phyloP scores from a whole-genome alignment of 257 asterid genomes.

The Euphrasia confusa region DNA sequence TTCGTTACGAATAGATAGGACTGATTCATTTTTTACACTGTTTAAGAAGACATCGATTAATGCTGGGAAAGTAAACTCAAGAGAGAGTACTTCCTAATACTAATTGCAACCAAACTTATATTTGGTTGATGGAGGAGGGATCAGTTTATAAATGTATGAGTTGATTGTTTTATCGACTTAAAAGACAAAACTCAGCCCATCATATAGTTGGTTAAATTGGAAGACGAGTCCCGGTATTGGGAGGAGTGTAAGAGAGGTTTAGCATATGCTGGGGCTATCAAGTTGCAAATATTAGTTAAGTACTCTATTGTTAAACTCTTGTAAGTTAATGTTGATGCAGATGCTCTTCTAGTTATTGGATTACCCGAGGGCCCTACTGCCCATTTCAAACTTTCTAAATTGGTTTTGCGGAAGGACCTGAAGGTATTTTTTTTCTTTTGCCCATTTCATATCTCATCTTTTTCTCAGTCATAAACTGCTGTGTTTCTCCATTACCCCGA shows the following conservation, averaged over 20 bases:
- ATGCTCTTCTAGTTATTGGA: constrained; percentile 69
- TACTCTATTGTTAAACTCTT: constrained; percentile 19
- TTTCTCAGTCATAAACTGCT: too few species aligned
- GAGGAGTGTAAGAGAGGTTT: background rate
- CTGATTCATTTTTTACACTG: background rate
- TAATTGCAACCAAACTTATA: too few species aligned
- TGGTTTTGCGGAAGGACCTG: constrained; percentile 61
- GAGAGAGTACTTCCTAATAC: too few species aligned
- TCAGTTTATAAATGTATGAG: background rate
- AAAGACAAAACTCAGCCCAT: background rate
- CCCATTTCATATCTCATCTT: constrained; percentile 26
- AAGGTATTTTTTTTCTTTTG: constrained; percentile 50
- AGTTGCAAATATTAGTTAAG: background rate
- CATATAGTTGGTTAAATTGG: background rate
- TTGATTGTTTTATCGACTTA: background rate
- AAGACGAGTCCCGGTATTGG: background rate
- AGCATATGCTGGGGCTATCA: background rate
- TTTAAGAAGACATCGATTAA: background rate
- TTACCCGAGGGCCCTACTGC: too few species aligned
- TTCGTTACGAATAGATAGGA: too few species aligned
- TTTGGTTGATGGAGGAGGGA: too few species aligned
- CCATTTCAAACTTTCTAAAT: too few species aligned
- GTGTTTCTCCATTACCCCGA: background rate
- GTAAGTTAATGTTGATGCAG: constrained; percentile 40
- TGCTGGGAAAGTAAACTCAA: background rate